Evolutionary conservation across 1,139 yeast species (phyloP), one percentile per base, ranked within the genome.

Genomic region (Yamadazyma sp.): DNA sequence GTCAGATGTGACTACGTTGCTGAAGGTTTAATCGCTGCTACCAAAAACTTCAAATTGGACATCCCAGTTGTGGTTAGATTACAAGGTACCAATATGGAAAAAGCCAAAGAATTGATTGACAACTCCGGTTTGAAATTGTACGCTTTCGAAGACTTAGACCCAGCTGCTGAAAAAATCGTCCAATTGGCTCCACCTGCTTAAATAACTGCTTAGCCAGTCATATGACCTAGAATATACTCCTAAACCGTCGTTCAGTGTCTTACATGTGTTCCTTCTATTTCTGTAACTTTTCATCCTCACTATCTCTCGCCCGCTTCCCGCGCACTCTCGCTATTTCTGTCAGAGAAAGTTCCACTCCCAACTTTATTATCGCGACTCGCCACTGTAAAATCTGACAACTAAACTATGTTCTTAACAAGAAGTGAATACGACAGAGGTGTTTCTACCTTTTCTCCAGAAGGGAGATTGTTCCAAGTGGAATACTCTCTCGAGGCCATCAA

Each of bases 371-470:
- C 22, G 9, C 31, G 28, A 28, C 10, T 36, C 27, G 39, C 39
- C 33, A 36, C 39, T 25, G 22, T 20, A 20, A 20, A 20, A 20
- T 17, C 30, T 27, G 17, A 12, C 16, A 24, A 34, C 37, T 11
- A 9, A 33, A 39, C 37, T 18, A 92, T 92, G 99, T 94, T 94
- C 69, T 79, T 94, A 55, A 94, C 98, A 18, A 83, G 99, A 83
- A 87, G 96, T 69, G 99, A 94, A 75, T 94, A 94, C 66, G 99
- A 94, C 62, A 87, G 99, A 66, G 98, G 98, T 49, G 98, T 94
- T 41, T 86, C 95, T 58, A 92, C 98, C 6, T 94, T 94, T 66
- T 91, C 98, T 1, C 99, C 99, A 12, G 99, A 94, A 64, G 99
- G 99, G 24, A 86, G 99, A 61, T 74, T 94, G 47, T 94, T 94